These are phyloP conservation scores for Fusarium annulatum DNA, from an alignment of 2,329 filamentous ascomycete genomes.

Conservation along the genomic window DNA sequence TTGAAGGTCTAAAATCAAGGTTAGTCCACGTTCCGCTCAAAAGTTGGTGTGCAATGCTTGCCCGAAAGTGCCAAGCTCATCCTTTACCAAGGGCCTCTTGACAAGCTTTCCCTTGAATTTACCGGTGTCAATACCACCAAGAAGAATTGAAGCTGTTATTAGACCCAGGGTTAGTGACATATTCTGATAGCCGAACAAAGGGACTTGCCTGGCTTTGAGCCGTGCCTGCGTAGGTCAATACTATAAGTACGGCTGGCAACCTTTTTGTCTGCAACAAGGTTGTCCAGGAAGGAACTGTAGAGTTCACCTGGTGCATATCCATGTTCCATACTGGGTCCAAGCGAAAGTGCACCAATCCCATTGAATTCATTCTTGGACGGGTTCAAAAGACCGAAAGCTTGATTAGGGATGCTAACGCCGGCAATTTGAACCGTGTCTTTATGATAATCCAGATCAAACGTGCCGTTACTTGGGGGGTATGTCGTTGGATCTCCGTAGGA, in stretches of 20 bases:
- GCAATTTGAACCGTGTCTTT: rapidly evolving
- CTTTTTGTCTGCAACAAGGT: neutral
- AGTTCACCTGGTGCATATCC: neutral
- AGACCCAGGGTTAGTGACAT: rapidly evolving
- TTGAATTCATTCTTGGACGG: neutral
- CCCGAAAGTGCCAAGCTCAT: neutral
- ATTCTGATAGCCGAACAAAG: neutral
- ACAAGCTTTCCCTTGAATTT: neutral
- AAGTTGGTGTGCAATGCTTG: neutral
- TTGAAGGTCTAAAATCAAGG: neutral
- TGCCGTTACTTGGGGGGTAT: rapidly evolving
- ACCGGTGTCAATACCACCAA: neutral
- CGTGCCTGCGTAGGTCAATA: neutral
- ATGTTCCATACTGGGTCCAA: rapidly evolving
- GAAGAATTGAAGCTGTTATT: neutral
- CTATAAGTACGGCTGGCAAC: neutral
- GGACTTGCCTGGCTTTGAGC: neutral
- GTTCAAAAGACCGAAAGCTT: neutral
- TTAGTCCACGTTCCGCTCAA: rapidly evolving
- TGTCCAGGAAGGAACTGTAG: neutral
- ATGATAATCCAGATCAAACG: rapidly evolving
- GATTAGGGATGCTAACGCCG: neutral
- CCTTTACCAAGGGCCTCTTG: neutral
- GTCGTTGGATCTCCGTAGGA: neutral
- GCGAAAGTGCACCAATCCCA: neutral